Base-by-base conservation (phyloP, 2,329 filamentous ascomycete species). In the Sclerotinia spermophila region DNA sequence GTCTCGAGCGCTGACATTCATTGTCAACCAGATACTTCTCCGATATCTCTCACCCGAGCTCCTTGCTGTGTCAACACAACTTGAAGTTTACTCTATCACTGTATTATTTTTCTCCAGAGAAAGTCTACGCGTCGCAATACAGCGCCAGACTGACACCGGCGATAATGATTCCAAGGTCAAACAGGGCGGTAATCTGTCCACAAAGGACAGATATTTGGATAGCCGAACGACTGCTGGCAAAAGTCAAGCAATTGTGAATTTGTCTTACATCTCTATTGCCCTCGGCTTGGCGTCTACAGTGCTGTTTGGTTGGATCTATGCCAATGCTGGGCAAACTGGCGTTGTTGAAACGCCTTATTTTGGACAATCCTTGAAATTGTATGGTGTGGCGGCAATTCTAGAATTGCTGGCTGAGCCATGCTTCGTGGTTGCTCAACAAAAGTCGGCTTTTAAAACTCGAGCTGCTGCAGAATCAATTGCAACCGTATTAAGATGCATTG, bases 91-190 rank as follows among this genome's bases (percentile, higher is more conserved):
- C 80, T 94, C 95, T 72, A 91, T 97, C 59, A 93, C 94, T 0
- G 90, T 96, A n/a, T 86, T 99, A 0, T 97, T 97, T 81, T 98
- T 99, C 78, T 92, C 96, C 0, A 87, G 96, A 53, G 96, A 99
- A 81, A 95, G 92, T 77, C 83, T 98, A 64, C 90, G 96, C 24
- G 91, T 97, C n/a, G 94, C 95, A 38, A 88, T 97, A 48, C 95
- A 98, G 81, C 87, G 96, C 67, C 92, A 94, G 75, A 82, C 81
- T n/a, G 79, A 81, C n/a, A 74, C 73, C 21, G 69, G 65, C 67
- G 74, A 74, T 55, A 70, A 71, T 51, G 66, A 59, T 44, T n/a
- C n/a, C 55, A 73, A n/a, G 40, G 24, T 21, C 17, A 53, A 42
- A 66, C 62, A 42, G n/a, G 62, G 40, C 27, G n/a, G n/a, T 2